A percentile compares a stretch with the other conserved stretches of the same genome.
Evolutionary conservation across 768 basidiomycete species (phyloP).

Genomic region (Tulasnella sp.): DNA sequence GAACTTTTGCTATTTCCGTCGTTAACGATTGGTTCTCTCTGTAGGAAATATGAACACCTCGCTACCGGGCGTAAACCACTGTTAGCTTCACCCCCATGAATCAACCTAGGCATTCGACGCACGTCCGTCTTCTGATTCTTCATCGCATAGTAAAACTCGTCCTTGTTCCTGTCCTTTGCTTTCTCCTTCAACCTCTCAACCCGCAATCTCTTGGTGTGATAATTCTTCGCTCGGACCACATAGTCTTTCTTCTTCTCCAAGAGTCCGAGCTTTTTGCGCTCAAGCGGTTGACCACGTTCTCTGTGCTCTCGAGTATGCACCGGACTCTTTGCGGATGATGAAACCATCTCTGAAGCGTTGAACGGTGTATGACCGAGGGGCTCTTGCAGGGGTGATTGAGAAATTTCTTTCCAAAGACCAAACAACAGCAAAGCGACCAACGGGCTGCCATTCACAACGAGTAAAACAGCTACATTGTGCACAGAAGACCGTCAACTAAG

Average conservation of each 20-base stretch:
- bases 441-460: background rate
- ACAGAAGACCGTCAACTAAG: background rate
- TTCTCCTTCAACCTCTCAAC: slow-evolving; percentile 81
- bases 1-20: slow-evolving; percentile 83
- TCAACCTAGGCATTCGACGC: slow-evolving; percentile 26
- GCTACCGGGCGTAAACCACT: slow-evolving; percentile 40
- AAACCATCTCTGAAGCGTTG: background rate
- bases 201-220: slow-evolving; percentile 91
- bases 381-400: background rate
- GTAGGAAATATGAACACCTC: slow-evolving; percentile 81
- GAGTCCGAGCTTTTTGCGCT: slow-evolving; percentile 79
- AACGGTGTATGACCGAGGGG: background rate
- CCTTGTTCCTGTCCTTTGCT: slow-evolving; percentile 88
- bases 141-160: slow-evolving; percentile 99
- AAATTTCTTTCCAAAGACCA: background rate
- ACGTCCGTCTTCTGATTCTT: slow-evolving; percentile 73
- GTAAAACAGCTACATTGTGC: background rate
- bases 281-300: slow-evolving; percentile 84
- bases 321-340: slow-evolving; percentile 69
- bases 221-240: slow-evolving; percentile 92
- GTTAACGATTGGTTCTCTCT: slow-evolving; percentile 83
- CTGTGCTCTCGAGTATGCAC: slow-evolving; percentile 89
- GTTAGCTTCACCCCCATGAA: background rate
- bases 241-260: slow-evolving; percentile 99
- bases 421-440: background rate